Evolutionary conservation across 1,284 basidiomycete species (phyloP), one percentile per base, ranked within the genome.

Genomic region (Porogramme epimiltina): DNA sequence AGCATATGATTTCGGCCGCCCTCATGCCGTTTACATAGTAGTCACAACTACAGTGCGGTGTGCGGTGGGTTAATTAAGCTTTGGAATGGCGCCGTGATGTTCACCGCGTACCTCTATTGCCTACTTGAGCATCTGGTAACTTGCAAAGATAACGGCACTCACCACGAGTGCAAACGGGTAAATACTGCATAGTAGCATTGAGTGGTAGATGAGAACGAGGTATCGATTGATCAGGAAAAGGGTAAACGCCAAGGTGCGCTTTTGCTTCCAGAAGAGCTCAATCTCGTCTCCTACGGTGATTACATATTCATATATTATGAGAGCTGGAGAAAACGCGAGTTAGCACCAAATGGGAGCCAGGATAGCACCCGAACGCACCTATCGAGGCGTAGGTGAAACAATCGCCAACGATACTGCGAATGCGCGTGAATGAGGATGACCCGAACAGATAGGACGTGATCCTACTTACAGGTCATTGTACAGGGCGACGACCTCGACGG

Each of bases 191-290:
- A 48, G 13, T 13, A 16, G 23, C 3, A 15, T 23, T 13, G 33
- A 26, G 20, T 34, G 13, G 24, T 42, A 23, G 5, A 37, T 18
- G 1, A 49, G 18, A 4, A 20, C 19, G 22, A 38, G 4, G 36
- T 49, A 49, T 0, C 47, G 47, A 33, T 43, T 43, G 4, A 28
- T 3, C 13, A 44, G 13, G 19, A 49, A 49, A 2, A 49, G 18
- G 10, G 38, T 23, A 2, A 33, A 37, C 8, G 47, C 40, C 6
- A 28, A 40, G 13, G 47, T 49, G 8, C 38, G 20, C 41, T 43
- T 24, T 24, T 37, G 33, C 3, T 33, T 10, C 47, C 47, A 49
- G 18, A 49, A 42, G 2, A 49, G 25, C 18, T 31, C n/a, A 0
- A 49, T 11, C 18, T 49, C 47, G 3, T 22, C 18, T 16, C 28